Conservation (phyloP, 73 alveolate species). For the Tetrahymena elliotti region DNA sequence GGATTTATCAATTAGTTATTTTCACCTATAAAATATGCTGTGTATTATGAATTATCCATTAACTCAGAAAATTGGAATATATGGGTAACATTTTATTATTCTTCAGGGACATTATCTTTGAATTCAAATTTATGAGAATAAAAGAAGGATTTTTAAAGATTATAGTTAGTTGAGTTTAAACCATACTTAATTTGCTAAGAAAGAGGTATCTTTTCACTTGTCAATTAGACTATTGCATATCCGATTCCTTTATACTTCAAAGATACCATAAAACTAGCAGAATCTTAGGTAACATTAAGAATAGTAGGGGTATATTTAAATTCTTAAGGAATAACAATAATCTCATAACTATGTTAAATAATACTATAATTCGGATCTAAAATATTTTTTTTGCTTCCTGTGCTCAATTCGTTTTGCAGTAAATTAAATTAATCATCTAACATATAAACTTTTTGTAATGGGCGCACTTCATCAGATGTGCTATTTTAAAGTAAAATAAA, state of each 20-base stretch:
- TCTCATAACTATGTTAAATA: background rate
- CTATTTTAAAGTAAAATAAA: conserved; percentile 3
- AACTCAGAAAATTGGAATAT: background rate
- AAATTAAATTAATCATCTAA: background rate
- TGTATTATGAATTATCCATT: conserved; percentile 23
- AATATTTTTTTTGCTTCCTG: background rate
- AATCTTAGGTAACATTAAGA: conserved; percentile 7
- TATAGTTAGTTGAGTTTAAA: conserved; percentile 13
- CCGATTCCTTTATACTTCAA: conserved; percentile 12
- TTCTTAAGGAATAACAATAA: conserved; percentile 19
- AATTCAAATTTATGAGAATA: conserved; percentile 9
- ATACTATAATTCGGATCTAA: background rate
- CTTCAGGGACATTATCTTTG: conserved; percentile 14
- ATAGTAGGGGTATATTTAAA: conserved; percentile 11
- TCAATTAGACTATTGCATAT: conserved; percentile 2
- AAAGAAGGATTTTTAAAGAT: background rate
- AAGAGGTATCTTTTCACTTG: background rate
- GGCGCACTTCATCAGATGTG: conserved; percentile 17
- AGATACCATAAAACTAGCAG: conserved; percentile 21
- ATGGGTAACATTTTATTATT: background rate
- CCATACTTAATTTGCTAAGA: conserved; percentile 7
- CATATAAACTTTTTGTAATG: conserved; percentile 4
- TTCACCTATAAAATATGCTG: conserved; percentile 20
- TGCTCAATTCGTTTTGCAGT: conserved; percentile 1
- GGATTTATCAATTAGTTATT: conserved; percentile 31